Evolutionary conservation across 768 basidiomycete species (phyloP), one percentile per base, ranked within the genome.

Genomic region (Rhodotorula taiwanensis): DNA sequence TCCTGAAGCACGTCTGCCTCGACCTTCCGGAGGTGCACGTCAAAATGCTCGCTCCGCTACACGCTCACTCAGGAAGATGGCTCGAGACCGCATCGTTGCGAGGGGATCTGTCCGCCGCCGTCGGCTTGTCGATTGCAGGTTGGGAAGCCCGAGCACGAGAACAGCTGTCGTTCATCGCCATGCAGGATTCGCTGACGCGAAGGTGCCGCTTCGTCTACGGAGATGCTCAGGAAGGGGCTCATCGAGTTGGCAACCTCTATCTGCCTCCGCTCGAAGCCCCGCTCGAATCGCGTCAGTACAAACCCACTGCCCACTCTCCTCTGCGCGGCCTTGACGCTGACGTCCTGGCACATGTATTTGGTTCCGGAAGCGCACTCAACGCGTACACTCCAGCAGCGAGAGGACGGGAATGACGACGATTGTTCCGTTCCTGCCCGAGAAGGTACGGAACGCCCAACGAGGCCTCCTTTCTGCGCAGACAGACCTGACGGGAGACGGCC

Each of bases 131-230:
- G 14, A 84, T 86, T 16, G 63, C 72, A 27, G 83, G 82, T 1
- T 86, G 84, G 81, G 76, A 75, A 62, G 75, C 78, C 39, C 74
- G 76, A 44, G 82, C 82, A 5, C 72, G 74, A 39, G 73, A 74
- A 5, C 93, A 95, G 74, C 75, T 80, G 18, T 76, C 79, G 18
- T 95, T 89, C 72, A 74, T 95, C 30, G 76, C 77, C 21, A 79
- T 79, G 54, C 88, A 95, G 74, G 93, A 95, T 74, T 73, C 72
- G 30, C 72, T 79, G 28, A 91, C 89, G 4, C 81, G 81, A 30
- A 80, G 62, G 15, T 55, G 57, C 36, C 34, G 48, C 4, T 62
- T 52, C 51, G 21, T 65, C 27, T 64, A 65, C 59, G 50, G 43
- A 25, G 6, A 50, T 9, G 59, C 34, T 0, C 41, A n/a, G 4